phyloP scores from a whole-genome alignment of 2,329 filamentous ascomycete species.

The Cladophialophora exuberans region DNA sequence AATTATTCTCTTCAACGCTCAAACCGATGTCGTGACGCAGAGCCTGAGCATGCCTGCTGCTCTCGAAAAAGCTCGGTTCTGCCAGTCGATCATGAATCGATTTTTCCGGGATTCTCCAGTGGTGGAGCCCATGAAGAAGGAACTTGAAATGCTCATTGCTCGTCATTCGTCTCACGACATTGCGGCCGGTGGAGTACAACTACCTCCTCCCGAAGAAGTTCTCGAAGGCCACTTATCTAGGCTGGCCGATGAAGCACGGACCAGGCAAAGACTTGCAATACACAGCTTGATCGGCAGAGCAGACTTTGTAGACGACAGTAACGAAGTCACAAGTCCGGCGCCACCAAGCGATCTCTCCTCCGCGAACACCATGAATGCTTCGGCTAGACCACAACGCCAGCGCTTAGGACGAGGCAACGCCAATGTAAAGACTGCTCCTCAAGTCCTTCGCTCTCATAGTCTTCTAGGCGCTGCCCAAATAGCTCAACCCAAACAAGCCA shows the following conservation, averaged over 20 bases:
- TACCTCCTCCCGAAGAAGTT: constrained; percentile 13
- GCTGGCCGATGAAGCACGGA: constrained; percentile 16
- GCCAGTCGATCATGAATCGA: constrained; percentile 17
- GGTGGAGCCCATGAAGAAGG: constrained; percentile 22
- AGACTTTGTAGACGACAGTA: constrained; percentile 23
- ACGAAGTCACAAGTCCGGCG: constrained; percentile 19
- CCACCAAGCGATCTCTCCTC: background rate
- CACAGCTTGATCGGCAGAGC: constrained; percentile 24
- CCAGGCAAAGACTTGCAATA: constrained; percentile 19
- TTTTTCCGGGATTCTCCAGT: constrained; percentile 19
- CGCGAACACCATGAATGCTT: background rate
- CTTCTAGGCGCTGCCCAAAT: background rate
- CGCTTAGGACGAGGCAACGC: background rate
- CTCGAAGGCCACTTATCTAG: constrained; percentile 12
- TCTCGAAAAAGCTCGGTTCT: constrained; percentile 18
- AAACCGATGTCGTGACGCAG: constrained; percentile 9
- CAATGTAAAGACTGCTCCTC: constrained; percentile 2
- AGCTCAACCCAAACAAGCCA: background rate
- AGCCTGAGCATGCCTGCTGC: constrained; percentile 15
- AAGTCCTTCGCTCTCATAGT: constrained; percentile 10
- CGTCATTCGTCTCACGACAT: constrained; percentile 6
- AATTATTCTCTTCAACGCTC: constrained; percentile 22
- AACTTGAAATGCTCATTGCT: constrained; percentile 21
- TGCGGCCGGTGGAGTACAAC: background rate
- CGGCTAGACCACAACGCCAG: constrained; percentile 1